Base-by-base conservation (phyloP, 495 filamentous ascomycete species). In the Xylaria flabelliformis region DNA sequence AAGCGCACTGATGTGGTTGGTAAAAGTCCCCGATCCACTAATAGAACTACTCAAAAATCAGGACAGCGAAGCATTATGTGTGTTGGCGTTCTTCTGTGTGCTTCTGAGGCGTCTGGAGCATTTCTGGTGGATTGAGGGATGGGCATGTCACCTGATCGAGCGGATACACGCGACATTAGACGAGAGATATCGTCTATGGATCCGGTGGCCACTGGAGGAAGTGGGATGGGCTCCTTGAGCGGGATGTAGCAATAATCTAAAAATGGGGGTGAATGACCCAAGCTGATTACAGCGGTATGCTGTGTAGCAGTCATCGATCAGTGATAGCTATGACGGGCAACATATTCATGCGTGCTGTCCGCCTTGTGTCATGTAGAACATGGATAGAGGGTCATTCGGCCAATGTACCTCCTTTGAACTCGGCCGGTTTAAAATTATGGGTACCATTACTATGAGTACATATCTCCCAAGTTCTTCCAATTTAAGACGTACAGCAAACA, bases 111-210 rank as follows among this genome's bases (percentile, higher is more conserved):
- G 77, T 8, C 34, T 85, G 26, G 82, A 85, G 41, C 76, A 74
- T 56, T 69, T 74, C 3, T 85, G 84, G 84, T 85, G 84, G 82
- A 75, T 82, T 48, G 76, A 82, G 74, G 83, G 81, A 1, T 84
- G 80, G 74, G 80, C 80, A 19, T 58, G 77, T 50, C 82, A 82
- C 63, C 66, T 83, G 15, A 78, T 85, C 13, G 67, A 63, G 26
- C 76, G 74, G 34, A 83, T 85, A 66, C 82, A 80, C 42, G 46
- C 75, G 19, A 64, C 73, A 34, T 63, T 85, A 10, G 78, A 82
- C 71, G 77, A 80, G n/a, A 77, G 82, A 66, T 78, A 84, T 72
- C 77, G 80, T 34, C 74, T 78, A 53, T 84, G 81, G 83, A 77
- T 84, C 32, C 77, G 75, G 71, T 83, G 83, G 82, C 81, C 83